A percentile compares a stretch with the other conserved stretches of the same genome.
phyloP scores from a whole-genome alignment of 345 rosid species.

The Eucalyptus regnans region DNA sequence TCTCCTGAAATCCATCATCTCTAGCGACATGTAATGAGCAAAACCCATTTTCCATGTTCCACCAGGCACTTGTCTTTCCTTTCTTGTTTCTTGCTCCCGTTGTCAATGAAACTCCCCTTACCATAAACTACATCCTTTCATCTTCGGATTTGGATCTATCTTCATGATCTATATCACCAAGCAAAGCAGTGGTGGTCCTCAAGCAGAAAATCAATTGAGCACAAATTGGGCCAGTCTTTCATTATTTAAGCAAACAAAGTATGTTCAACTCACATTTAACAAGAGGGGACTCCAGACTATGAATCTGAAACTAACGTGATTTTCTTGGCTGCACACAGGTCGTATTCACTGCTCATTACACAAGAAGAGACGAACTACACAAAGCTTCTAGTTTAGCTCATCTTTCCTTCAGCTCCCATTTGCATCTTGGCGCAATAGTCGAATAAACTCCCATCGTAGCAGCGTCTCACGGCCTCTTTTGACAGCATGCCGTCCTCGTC shows the following conservation, averaged over 20 bases:
- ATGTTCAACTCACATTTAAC: neutral
- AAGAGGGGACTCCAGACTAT: neutral
- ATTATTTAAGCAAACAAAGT: neutral
- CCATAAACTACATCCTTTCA: neutral
- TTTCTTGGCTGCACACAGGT: neutral
- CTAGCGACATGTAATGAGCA: neutral
- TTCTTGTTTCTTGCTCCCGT: neutral
- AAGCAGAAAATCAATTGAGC: neutral
- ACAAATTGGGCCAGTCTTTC: neutral
- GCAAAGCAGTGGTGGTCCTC: neutral
- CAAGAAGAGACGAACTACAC: neutral
- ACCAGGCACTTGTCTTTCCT: neutral
- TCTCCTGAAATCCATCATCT: conserved; percentile 4
- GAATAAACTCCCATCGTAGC: conserved; percentile 73
- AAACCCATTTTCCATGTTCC: neutral
- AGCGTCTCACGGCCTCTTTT: conserved; percentile 69
- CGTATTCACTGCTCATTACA: neutral
- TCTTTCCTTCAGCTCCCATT: conserved; percentile 12
- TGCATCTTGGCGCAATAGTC: conserved; percentile 60
- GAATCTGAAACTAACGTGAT: neutral
- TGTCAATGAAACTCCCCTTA: neutral
- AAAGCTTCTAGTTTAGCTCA: neutral
- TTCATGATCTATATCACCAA: neutral
- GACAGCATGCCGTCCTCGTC: conserved; percentile 63
- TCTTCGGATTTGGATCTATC: neutral